Conservation (phyloP, 352 stramenopile genomes). For the Halophytophthora polymorphica region DNA sequence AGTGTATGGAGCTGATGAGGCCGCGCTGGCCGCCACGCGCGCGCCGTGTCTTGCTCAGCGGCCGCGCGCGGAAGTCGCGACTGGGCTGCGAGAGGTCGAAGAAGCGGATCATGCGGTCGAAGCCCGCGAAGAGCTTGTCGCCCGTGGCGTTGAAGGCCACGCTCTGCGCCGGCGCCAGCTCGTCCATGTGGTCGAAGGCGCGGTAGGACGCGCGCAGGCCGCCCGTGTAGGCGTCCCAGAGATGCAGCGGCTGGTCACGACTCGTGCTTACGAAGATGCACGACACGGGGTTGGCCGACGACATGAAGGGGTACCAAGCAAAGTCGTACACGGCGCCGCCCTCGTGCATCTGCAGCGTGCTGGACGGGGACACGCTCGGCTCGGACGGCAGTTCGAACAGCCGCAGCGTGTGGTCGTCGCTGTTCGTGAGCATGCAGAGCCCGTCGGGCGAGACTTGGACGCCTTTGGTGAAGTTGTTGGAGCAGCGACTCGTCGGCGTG, state of each 20-base stretch:
- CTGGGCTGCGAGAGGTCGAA: conserved; percentile 75
- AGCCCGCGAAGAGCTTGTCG: conserved; percentile 83
- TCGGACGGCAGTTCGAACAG: conserved; percentile 63
- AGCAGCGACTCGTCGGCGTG: conserved; percentile 5
- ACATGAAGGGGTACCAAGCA: conserved; percentile 88
- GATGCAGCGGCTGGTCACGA: conserved; percentile 86
- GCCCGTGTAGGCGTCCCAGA: conserved; percentile 91
- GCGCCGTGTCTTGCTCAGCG: conserved; percentile 65
- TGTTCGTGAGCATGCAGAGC: conserved; percentile 84
- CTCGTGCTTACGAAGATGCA: conserved; percentile 87
- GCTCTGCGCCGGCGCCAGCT: conserved; percentile 73
- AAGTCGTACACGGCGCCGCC: conserved; percentile 86
- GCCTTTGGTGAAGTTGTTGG: conserved; percentile 79
- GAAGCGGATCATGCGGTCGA: conserved; percentile 79
- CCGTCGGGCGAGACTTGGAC: conserved; percentile 74
- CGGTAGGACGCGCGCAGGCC: conserved; percentile 77
- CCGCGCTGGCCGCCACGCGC: conserved; percentile 67
- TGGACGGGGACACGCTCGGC: conserved; percentile 5
- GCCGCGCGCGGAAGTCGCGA: conserved; percentile 47
- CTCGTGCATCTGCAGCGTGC: conserved; percentile 61
- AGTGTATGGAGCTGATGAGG: conserved; percentile 75
- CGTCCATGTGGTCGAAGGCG: conserved; percentile 84
- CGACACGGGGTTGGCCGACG: conserved; percentile 60
- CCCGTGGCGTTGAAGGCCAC: conserved; percentile 79
- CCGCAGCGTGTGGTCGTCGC: conserved; percentile 76